phyloP scores from a whole-genome alignment of 2,329 filamentous ascomycete species.

The Beauveria caledonica region DNA sequence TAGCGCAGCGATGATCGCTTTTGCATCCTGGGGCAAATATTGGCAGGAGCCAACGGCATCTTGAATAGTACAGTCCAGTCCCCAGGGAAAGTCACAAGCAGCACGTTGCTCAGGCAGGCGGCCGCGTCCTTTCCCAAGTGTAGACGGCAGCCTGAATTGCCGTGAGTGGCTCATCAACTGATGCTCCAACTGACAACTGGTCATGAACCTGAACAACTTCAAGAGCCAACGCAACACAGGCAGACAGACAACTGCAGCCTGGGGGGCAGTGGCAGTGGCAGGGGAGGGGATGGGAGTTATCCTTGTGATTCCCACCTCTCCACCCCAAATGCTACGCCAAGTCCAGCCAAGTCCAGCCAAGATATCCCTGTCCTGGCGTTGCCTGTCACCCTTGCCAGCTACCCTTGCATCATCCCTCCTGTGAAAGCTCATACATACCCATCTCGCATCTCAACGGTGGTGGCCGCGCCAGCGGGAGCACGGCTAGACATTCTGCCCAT shows the following conservation, averaged over 20 bases:
- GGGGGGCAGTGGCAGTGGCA: not conserved
- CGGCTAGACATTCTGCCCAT: conserved; percentile 2
- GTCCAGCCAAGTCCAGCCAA: not conserved
- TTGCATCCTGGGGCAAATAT: not conserved
- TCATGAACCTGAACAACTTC: not conserved
- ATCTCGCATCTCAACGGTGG: conserved; percentile 12
- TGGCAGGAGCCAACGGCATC: not conserved
- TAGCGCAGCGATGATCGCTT: not conserved
- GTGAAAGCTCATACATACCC: not conserved
- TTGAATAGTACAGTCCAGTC: not conserved
- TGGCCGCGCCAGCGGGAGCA: conserved; percentile 8
- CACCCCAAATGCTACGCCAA: not conserved
- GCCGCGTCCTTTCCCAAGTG: not conserved
- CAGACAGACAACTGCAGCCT: not conserved
- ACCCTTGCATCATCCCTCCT: conserved; percentile 12
- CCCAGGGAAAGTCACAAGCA: not conserved
- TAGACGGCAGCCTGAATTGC: not conserved
- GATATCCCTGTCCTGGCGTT: conserved; percentile 8
- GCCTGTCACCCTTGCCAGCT: conserved; percentile 7
- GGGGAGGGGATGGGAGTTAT: not conserved
- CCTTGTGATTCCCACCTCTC: conserved; percentile 10
- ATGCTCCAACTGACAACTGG: not conserved
- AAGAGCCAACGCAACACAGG: not conserved
- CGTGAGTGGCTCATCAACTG: not conserved
- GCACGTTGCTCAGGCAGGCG: not conserved